Conservation (phyloP, 805 yeast species). For the Yarrowia sp. region DNA sequence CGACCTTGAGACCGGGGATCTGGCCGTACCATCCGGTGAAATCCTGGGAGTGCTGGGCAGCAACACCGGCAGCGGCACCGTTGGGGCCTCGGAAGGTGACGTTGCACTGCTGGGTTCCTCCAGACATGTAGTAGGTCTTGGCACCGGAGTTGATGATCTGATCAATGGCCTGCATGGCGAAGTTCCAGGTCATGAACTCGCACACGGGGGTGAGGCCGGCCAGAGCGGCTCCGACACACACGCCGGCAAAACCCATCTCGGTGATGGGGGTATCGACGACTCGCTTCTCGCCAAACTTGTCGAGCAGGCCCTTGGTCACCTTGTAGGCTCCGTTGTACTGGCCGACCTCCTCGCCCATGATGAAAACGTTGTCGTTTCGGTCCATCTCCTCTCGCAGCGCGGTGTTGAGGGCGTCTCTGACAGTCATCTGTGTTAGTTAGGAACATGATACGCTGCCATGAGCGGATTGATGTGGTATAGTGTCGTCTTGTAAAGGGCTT, state of each 20-base stretch:
- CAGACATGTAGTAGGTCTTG: conserved; percentile 98
- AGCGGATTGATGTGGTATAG: no score
- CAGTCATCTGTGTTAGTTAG: conserved; percentile 67
- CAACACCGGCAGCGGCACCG: conserved; percentile 99
- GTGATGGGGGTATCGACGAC: conserved; percentile 97
- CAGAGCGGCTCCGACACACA: conserved; percentile 94
- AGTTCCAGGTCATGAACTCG: conserved; percentile 99
- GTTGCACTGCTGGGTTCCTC: conserved; percentile 97
- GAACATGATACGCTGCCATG: no score
- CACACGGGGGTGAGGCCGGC: conserved; percentile 95
- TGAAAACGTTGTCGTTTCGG: conserved; percentile 89
- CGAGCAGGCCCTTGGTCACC: conserved; percentile 92
- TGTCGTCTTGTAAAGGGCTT: no score
- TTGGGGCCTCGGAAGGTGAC: conserved; percentile 99
- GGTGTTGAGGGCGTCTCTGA: conserved; percentile 94
- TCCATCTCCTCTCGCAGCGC: conserved; percentile 98
- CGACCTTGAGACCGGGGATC: conserved; percentile 96
- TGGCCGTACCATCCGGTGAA: conserved; percentile 98
- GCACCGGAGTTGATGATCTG: conserved; percentile 99
- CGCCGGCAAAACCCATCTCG: conserved; percentile 98
- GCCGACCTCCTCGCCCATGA: conserved; percentile 99
- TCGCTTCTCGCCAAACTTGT: conserved; percentile 93
- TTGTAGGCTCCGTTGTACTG: conserved; percentile 99
- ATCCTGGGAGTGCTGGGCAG: conserved; percentile 99
- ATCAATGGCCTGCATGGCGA: conserved; percentile 99